Percentiles rank a stretch among this genome's conserved stretches.
phyloP scores from a whole-genome alignment of 1,139 yeast genomes.

The Debaryomyces coudertii region DNA sequence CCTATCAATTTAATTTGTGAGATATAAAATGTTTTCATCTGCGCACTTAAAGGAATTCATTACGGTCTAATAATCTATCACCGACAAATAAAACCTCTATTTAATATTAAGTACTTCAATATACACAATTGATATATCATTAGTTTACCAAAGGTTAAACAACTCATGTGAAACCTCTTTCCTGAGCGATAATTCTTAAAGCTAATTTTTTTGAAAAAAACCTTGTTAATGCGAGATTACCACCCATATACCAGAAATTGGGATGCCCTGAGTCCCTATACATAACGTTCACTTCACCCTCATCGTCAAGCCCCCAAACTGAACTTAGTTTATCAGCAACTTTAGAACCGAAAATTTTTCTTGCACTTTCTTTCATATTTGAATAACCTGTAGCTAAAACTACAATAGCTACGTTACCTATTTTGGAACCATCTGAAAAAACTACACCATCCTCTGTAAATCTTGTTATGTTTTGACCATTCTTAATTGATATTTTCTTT shows the following conservation, averaged over 20 bases:
- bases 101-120: too few species aligned
- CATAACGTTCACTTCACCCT: slow-evolving; percentile 27
- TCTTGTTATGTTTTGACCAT: slow-evolving; percentile 29
- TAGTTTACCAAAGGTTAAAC: not conserved
- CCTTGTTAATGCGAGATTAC: slow-evolving; percentile 39
- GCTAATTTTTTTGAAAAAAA: slow-evolving; percentile 37
- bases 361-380: slow-evolving; percentile 43
- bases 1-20: too few species aligned
- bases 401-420: slow-evolving; percentile 34
- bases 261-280: slow-evolving; percentile 35
- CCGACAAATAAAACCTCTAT: too few species aligned
- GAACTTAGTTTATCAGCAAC: slow-evolving; percentile 31
- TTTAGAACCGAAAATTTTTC: slow-evolving; percentile 34
- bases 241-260: slow-evolving; percentile 43
- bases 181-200: slow-evolving; percentile 32
- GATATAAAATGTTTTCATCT: too few species aligned
- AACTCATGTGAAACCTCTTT: slow-evolving; percentile 12
- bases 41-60: too few species aligned
- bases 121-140: not conserved
- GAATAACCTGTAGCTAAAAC: slow-evolving; percentile 49
- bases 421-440: slow-evolving; percentile 36
- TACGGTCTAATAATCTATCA: too few species aligned
- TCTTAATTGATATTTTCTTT: slow-evolving; percentile 37
- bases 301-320: slow-evolving; percentile 38
- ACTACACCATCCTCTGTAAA: slow-evolving; percentile 39